These are phyloP conservation scores for Geopyxis carbonaria DNA, from an alignment of 495 filamentous ascomycete species.

Conservation along the genomic window DNA sequence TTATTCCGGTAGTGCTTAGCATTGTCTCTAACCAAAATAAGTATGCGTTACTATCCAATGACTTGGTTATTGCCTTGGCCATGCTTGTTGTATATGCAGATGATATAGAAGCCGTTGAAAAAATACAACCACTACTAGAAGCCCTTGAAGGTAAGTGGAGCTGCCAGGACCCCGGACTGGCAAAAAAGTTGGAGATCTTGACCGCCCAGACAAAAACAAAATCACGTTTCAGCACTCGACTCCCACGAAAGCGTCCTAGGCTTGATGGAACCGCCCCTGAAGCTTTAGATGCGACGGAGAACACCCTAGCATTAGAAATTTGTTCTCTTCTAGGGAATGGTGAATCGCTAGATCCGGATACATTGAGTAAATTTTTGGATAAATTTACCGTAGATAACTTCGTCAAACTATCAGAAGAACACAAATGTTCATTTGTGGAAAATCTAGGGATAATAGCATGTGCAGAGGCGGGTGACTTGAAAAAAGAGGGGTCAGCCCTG, in stretches of 20 bases:
- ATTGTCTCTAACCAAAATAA: constrained; percentile 11
- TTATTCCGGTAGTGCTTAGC: constrained; percentile 10
- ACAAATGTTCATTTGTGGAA: constrained; percentile 19
- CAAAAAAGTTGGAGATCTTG: too few species aligned
- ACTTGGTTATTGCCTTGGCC: constrained; percentile 15
- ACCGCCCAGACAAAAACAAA: too few species aligned
- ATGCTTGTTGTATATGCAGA: constrained; percentile 5
- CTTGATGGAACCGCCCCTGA: constrained; percentile 12
- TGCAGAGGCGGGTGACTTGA: constrained; percentile 28
- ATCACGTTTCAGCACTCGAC: too few species aligned
- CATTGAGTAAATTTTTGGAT: constrained; percentile 12
- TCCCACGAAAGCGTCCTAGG: constrained; percentile 15
- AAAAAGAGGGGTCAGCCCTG: constrained; percentile 10
- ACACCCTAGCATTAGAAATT: constrained; percentile 5
- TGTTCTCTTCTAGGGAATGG: constrained; percentile 14
- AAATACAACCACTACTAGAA: constrained; percentile 9
- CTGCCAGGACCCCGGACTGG: constrained; percentile 12
- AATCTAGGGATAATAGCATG: constrained; percentile 32
- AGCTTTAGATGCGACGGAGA: background rate
- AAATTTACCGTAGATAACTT: constrained; percentile 15
- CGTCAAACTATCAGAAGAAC: constrained; percentile 12
- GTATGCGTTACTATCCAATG: constrained; percentile 11
- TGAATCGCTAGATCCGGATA: constrained; percentile 8
- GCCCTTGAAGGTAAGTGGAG: constrained; percentile 13
- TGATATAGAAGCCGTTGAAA: constrained; percentile 7